Conservation (phyloP, 768 basidiomycete genomes). For the Kwoniella newhampshirensis region DNA sequence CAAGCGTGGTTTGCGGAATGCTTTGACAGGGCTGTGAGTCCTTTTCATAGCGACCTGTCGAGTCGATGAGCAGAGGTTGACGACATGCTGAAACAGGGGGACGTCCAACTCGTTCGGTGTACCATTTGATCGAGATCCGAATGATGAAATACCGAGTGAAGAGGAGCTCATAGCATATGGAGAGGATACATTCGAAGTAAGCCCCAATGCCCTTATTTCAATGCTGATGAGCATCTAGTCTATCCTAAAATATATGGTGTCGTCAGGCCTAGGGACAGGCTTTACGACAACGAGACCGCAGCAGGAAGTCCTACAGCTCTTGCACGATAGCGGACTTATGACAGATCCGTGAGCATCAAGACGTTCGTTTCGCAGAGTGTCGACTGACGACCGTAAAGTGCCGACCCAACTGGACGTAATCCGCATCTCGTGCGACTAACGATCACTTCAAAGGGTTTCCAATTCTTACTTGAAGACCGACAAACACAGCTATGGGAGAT, state of each 20-base stretch:
- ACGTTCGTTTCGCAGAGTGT: background rate
- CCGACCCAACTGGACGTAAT: slow-evolving; percentile 16
- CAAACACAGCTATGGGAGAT: slow-evolving; percentile 95
- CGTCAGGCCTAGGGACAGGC: slow-evolving; percentile 64
- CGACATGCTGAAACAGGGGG: slow-evolving; percentile 26
- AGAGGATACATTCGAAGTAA: slow-evolving; percentile 49
- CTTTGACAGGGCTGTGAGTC: slow-evolving; percentile 48
- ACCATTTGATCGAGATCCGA: slow-evolving; percentile 27
- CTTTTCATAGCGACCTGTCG: background rate
- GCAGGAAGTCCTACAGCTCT: slow-evolving; percentile 75
- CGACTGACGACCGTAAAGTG: slow-evolving; percentile 56
- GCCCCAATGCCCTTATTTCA: slow-evolving; percentile 9
- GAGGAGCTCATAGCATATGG: slow-evolving; percentile 44
- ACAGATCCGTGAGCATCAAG: slow-evolving; percentile 61
- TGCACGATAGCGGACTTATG: slow-evolving; percentile 87
- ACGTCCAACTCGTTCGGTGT: slow-evolving; percentile 49
- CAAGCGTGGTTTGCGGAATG: slow-evolving; percentile 46
- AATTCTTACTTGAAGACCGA: slow-evolving; percentile 90
- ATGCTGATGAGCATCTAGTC: slow-evolving; percentile 60
- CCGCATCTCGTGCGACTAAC: slow-evolving; percentile 41
- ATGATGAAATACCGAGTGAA: slow-evolving; percentile 17
- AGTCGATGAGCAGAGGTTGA: no score
- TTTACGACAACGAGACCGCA: slow-evolving; percentile 73
- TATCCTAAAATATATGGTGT: slow-evolving; percentile 97
- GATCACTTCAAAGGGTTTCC: slow-evolving; percentile 93